Evolutionary conservation across 2,329 filamentous ascomycete species (phyloP).

Genomic region (Sporothrix phasma): DNA sequence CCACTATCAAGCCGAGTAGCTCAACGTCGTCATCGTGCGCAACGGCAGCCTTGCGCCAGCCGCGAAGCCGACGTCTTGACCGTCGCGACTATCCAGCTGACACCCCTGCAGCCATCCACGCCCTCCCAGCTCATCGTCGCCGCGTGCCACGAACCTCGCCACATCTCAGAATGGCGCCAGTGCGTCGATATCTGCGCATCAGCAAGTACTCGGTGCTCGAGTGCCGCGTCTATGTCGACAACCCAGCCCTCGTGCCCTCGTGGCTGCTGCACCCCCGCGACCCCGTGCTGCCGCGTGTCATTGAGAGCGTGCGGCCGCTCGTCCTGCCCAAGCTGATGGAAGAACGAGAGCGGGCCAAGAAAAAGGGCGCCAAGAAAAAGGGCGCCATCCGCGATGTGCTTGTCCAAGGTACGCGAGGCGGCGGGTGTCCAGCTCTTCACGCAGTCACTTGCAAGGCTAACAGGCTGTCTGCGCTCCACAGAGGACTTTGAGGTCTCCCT

Average conservation of each 20-base stretch:
- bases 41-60: background rate
- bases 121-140: too few species aligned
- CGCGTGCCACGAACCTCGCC: background rate
- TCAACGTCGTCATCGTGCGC: background rate
- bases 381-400: slow-evolving; percentile 79
- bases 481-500: slow-evolving; percentile 95
- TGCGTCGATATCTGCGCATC: slow-evolving; percentile 82
- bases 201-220: slow-evolving; percentile 93
- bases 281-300: slow-evolving; percentile 69
- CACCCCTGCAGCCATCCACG: background rate
- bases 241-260: slow-evolving; percentile 68
- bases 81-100: background rate
- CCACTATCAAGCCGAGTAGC: background rate
- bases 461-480: background rate
- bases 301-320: slow-evolving; percentile 72
- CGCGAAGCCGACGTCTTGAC: background rate
- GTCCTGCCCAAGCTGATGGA: slow-evolving; percentile 87
- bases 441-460: background rate
- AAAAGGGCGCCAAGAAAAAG: slow-evolving; percentile 61
- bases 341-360: slow-evolving; percentile 59
- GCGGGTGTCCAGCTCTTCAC: background rate
- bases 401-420: slow-evolving; percentile 49
- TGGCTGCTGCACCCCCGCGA: slow-evolving; percentile 75
- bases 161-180: slow-evolving; percentile 58
- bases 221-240: slow-evolving; percentile 90